Conservation (phyloP, 2,329 filamentous ascomycete species). For the Alternaria brassicae region DNA sequence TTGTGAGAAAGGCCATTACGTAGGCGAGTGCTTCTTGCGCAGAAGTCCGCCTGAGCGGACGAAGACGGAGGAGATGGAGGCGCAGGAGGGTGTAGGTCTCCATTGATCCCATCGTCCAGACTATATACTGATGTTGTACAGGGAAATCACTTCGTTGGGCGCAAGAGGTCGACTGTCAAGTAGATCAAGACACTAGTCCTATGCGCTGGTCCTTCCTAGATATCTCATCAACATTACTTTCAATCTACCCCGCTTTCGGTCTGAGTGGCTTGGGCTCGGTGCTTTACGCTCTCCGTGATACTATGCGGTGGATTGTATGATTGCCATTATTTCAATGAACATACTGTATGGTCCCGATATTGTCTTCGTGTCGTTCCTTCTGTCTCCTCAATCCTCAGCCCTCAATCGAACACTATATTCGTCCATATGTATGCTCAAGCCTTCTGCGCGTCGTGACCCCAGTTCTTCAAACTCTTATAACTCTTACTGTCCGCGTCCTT, state of each 20-base stretch:
- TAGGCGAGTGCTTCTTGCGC: constrained; percentile 72
- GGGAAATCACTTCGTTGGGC: neutral
- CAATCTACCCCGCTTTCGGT: neutral
- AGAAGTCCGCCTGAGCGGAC: constrained; percentile 25
- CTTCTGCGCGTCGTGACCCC: constrained; percentile 49
- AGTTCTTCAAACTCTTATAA: constrained; percentile 56
- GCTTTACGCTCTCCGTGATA: neutral
- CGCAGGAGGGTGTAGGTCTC: neutral
- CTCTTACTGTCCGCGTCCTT: constrained; percentile 62
- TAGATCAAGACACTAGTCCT: constrained; percentile 1
- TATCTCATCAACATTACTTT: neutral
- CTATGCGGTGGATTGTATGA: neutral
- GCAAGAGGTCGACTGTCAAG: constrained; percentile 1
- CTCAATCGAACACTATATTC: neutral
- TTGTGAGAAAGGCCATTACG: constrained; percentile 68
- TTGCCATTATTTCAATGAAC: neutral
- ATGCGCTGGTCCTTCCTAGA: neutral
- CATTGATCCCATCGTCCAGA: neutral
- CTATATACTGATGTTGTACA: neutral
- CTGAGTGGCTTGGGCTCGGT: neutral
- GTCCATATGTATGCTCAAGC: constrained; percentile 8
- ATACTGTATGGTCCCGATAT: neutral
- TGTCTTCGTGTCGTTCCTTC: neutral
- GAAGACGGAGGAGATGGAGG: constrained; percentile 10
- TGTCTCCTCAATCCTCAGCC: neutral